A percentile compares a stretch with the other conserved stretches of the same genome.
These are phyloP conservation scores for Phytopythium litorale DNA, from an alignment of 352 stramenopile species.

Conservation along the genomic window DNA sequence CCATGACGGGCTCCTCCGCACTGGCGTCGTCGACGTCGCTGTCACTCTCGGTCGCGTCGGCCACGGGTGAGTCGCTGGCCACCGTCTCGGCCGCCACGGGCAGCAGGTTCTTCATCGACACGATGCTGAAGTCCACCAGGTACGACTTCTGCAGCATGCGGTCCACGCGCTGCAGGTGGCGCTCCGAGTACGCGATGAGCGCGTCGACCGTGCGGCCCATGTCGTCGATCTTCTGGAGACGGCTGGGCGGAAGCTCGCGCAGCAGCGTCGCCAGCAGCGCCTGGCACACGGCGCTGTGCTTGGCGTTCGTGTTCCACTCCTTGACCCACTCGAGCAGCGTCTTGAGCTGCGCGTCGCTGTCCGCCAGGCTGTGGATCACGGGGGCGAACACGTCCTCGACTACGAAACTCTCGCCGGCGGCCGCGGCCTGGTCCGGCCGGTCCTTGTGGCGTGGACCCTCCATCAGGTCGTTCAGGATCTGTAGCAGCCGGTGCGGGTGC, in stretches of 20 bases:
- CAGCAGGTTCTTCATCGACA: slow-evolving; percentile 84
- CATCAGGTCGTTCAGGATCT: slow-evolving; percentile 85
- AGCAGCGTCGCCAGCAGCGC: slow-evolving; percentile 91
- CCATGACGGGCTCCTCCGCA: slow-evolving; percentile 12
- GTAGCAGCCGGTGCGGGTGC: slow-evolving; percentile 92
- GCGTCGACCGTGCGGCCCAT: slow-evolving; percentile 85
- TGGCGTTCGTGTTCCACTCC: slow-evolving; percentile 98
- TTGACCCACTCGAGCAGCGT: slow-evolving; percentile 93
- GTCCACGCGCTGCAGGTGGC: slow-evolving; percentile 97
- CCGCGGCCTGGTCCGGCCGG: slow-evolving; percentile 38
- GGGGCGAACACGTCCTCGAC: slow-evolving; percentile 59
- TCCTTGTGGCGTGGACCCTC: slow-evolving; percentile 68
- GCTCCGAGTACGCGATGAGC: slow-evolving; percentile 96
- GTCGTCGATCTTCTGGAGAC: slow-evolving; percentile 69
- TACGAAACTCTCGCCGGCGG: slow-evolving; percentile 51
- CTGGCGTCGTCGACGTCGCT: slow-evolving; percentile 14
- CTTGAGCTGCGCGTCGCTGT: slow-evolving; percentile 71
- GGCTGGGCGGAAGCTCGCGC: slow-evolving; percentile 54
- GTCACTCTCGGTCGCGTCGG: slow-evolving; percentile 37
- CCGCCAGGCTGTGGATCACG: slow-evolving; percentile 70
- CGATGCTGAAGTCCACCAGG: slow-evolving; percentile 93
- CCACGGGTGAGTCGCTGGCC: slow-evolving; percentile 19
- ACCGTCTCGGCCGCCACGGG: slow-evolving; percentile 21
- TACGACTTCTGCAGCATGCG: slow-evolving; percentile 96
- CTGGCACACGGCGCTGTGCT: slow-evolving; percentile 93